Evolutionary conservation across 768 basidiomycete genomes (phyloP).

Genomic region (Trametes sanguinea): DNA sequence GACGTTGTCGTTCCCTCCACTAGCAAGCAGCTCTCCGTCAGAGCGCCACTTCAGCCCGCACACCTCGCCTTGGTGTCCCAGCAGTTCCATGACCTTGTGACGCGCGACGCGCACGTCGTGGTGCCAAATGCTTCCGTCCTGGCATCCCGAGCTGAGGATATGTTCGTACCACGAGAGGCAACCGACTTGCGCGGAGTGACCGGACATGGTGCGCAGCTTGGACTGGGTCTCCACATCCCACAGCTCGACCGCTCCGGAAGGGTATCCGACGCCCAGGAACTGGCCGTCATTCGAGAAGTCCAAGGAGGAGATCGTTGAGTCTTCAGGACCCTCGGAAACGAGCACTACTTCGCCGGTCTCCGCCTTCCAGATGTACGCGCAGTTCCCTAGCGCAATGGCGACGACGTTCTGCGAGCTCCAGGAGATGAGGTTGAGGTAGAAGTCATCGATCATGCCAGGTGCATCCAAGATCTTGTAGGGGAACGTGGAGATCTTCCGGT

Average conservation of each 20-base stretch:
- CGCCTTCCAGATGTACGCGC: conserved; percentile 93
- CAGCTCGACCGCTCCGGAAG: conserved; percentile 87
- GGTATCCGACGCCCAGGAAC: conserved; percentile 80
- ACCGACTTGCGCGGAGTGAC: conserved; percentile 83
- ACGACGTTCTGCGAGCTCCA: conserved; percentile 89
- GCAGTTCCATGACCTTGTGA: conserved; percentile 88
- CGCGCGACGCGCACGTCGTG: conserved; percentile 84
- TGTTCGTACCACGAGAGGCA: conserved; percentile 87
- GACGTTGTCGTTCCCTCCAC: conserved; percentile 97
- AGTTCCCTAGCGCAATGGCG: conserved; percentile 85
- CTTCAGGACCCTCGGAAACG: conserved; percentile 73
- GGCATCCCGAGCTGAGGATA: conserved; percentile 84
- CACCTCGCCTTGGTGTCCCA: conserved; percentile 90
- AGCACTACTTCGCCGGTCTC: conserved; percentile 84
- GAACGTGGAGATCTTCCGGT: conserved; percentile 80
- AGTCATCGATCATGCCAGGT: conserved; percentile 91
- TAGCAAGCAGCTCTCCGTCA: conserved; percentile 89
- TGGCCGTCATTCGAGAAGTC: conserved; percentile 80
- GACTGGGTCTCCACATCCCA: conserved; percentile 85
- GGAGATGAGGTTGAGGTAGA: conserved; percentile 91
- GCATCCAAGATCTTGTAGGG: conserved; percentile 96
- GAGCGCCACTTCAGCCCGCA: conserved; percentile 89
- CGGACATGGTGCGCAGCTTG: conserved; percentile 88
- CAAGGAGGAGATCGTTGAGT: conserved; percentile 72
- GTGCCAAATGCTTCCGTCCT: conserved; percentile 94